phyloP scores from a whole-genome alignment of 805 yeast species.

The Yueomyces sinensis region DNA sequence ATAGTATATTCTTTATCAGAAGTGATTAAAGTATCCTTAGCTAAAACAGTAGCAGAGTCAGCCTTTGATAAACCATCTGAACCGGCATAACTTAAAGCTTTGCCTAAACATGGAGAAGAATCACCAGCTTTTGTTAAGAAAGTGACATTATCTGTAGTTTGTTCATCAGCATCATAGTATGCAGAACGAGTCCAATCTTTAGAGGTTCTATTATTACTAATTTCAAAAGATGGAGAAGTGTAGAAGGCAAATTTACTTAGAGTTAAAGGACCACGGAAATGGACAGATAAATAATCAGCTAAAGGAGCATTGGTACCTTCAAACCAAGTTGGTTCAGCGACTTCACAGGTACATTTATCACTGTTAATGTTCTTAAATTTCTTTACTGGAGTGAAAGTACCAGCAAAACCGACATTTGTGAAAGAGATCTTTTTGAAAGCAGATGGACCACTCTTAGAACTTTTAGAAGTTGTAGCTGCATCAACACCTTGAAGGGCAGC shows the following conservation, averaged over 20 bases:
- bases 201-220: slow-evolving; percentile 19
- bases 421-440: slow-evolving; percentile 14
- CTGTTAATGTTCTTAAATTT: slow-evolving; percentile 13
- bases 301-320: slow-evolving; percentile 55
- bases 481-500: background rate
- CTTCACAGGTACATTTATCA: slow-evolving; percentile 19
- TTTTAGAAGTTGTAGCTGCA: too few species aligned
- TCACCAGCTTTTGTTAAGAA: slow-evolving; percentile 54
- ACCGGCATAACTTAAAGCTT: slow-evolving; percentile 51
- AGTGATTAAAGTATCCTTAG: slow-evolving; percentile 32
- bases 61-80: slow-evolving; percentile 41
- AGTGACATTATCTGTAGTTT: slow-evolving; percentile 48
- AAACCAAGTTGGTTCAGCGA: slow-evolving; percentile 16
- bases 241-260: slow-evolving; percentile 51
- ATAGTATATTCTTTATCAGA: slow-evolving; percentile 52
- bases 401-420: slow-evolving; percentile 23
- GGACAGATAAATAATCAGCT: slow-evolving; percentile 55
- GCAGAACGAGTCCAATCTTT: slow-evolving; percentile 47
- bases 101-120: slow-evolving; percentile 50
- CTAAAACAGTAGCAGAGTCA: slow-evolving; percentile 33
- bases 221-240: slow-evolving; percentile 29
- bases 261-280: slow-evolving; percentile 62
- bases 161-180: slow-evolving; percentile 35
- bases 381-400: slow-evolving; percentile 19
- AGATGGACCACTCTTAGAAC: too few species aligned